phyloP scores from a whole-genome alignment of 441 rosid genomes.

The Erysimum pusillum region DNA sequence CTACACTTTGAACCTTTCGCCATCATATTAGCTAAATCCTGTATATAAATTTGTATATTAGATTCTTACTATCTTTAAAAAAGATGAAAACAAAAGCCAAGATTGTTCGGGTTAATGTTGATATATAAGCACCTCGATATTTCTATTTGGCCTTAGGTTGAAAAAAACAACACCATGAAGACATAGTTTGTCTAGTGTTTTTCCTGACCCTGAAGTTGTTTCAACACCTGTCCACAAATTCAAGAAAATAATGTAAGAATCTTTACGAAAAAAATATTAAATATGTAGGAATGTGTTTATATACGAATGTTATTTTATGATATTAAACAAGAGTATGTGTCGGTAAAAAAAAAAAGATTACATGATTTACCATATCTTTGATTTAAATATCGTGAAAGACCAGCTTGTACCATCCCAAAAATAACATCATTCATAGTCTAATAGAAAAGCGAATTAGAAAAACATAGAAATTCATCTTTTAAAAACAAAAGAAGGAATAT shows the following conservation, averaged over 20 bases:
- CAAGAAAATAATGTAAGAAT: constrained; percentile 4
- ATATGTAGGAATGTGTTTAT: too few species aligned
- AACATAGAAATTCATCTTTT: not conserved
- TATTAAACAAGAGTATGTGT: not conserved
- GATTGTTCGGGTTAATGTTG: not conserved
- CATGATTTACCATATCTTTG: constrained; percentile 53
- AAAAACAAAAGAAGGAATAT: not conserved
- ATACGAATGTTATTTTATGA: not conserved
- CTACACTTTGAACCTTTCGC: constrained; percentile 50
- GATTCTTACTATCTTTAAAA: not conserved
- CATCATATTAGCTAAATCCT: constrained; percentile 76
- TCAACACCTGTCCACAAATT: constrained; percentile 37
- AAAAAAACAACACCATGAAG: constrained; percentile 62
- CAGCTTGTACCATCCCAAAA: constrained; percentile 72
- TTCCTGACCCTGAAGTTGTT: constrained; percentile 26
- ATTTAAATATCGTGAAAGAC: constrained; percentile 61
- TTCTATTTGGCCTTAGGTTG: constrained; percentile 62
- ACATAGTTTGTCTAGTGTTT: constrained; percentile 45
- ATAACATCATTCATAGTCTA: constrained; percentile 81
- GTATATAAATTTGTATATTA: not conserved
- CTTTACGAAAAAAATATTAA: too few species aligned
- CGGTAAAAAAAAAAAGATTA: too few species aligned
- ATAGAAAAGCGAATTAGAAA: not conserved
- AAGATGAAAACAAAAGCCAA: not conserved
- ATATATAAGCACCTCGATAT: constrained; percentile 64